Base-by-base conservation (phyloP, 2,329 filamentous ascomycete genomes). In the Camillea tinctor region DNA sequence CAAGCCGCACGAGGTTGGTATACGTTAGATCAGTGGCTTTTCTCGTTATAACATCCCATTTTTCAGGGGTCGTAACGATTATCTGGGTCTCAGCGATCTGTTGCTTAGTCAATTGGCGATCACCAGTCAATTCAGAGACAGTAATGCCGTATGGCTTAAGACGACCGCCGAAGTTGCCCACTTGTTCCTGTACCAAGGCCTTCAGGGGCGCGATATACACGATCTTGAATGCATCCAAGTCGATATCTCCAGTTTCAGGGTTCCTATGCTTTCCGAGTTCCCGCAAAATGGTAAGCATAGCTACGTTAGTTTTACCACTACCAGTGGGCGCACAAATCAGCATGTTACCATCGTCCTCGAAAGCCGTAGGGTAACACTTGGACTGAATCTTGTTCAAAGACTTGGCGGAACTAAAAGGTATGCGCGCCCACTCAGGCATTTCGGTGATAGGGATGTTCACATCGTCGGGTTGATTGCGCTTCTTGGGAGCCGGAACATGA, bases 1-100 rank as follows among this genome's bases (percentile, higher is more conserved):
- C 89, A 11, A 99, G 84, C 48, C 94, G 89, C 23, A 99, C 95
- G n/a, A 99, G 85, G 69, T 96, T 96, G 17, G 93, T 99, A 76
- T 99, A 99, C 69, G 93, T 96, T 57, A 95, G 86, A 73, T 99
- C 96, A 1, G 94, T 97, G 6, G 94, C 93, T 77, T 99, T 99
- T 77, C 96, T 88, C 5, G 96, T 99, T 68, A 99, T 97, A 67
- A 99, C 94, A 76, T 99, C 95, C 91, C 93, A 99, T 79, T 99
- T 99, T 77, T 99, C 95, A 20, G 95, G 95, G 0, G 95, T 99
- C 0, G 95, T 99, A 60, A 99, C 93, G 68, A 99, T 99, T 68
- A 99, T 89, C 74, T 99, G 94, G 0, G 95, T 99, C 71, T 99
- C 95, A 1, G 94, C 88, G 64, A 99, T 98, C 80, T 99, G 95